Evolutionary conservation across 768 basidiomycete genomes (phyloP).

Genomic region (Arthromyces matolae): DNA sequence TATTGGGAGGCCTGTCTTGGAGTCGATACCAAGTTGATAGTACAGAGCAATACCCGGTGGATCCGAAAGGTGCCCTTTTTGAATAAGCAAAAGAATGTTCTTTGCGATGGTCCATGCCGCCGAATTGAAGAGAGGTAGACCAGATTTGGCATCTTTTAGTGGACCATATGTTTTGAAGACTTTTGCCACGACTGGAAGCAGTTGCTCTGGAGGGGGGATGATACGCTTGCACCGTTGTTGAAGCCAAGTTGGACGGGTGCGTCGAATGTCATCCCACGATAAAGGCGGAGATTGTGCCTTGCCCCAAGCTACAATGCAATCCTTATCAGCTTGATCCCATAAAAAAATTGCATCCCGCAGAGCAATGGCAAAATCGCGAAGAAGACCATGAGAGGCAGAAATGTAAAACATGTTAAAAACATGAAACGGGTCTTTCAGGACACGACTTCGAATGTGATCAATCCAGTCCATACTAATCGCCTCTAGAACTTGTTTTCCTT

Average conservation of each 20-base stretch:
- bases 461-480: background rate
- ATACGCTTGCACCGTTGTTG: conserved; percentile 21
- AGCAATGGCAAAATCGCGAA: conserved; percentile 18
- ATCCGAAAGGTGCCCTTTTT: conserved; percentile 26
- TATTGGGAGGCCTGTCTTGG: conserved; percentile 20
- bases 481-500: background rate
- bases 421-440: conserved; percentile 24
- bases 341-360: conserved; percentile 24
- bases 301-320: conserved; percentile 19
- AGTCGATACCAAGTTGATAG: conserved; percentile 13
- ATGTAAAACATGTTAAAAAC: conserved; percentile 25
- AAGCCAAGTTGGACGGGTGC: conserved; percentile 20
- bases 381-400: conserved; percentile 19
- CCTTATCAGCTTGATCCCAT: conserved; percentile 20
- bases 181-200: conserved; percentile 21
- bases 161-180: conserved; percentile 32
- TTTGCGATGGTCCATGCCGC: conserved; percentile 27
- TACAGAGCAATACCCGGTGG: conserved; percentile 27
- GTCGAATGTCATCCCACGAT: conserved; percentile 11
- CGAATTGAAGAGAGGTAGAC: conserved; percentile 26
- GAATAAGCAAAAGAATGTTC: conserved; percentile 27
- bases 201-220: conserved; percentile 30
- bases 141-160: conserved; percentile 27
- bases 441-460: background rate
- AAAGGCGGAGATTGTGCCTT: background rate